phyloP scores from a whole-genome alignment of 768 basidiomycete genomes.

The Lepiota brunneoincarnata region DNA sequence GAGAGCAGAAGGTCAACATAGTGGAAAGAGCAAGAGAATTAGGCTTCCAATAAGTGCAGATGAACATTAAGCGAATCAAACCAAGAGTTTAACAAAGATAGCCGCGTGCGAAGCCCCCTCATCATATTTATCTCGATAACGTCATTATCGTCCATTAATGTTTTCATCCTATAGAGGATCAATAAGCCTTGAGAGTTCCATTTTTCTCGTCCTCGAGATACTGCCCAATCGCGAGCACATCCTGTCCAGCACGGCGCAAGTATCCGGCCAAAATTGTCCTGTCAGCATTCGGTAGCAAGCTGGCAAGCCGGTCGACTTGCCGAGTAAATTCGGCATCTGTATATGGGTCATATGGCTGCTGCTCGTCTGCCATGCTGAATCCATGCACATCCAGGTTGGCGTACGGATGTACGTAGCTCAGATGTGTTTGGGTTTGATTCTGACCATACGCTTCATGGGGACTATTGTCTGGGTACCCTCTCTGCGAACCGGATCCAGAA shows the following conservation, averaged over 20 bases:
- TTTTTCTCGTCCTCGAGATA: conserved; percentile 85
- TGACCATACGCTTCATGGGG: conserved; percentile 13
- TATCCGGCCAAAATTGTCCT: conserved; percentile 66
- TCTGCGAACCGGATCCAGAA: neutral
- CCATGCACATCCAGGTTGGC: too few relatives aligned
- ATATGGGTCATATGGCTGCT: conserved; percentile 21
- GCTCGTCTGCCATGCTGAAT: too few relatives aligned
- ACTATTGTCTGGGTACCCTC: too few relatives aligned
- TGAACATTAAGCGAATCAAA: neutral
- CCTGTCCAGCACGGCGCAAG: conserved; percentile 70
- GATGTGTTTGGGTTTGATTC: neutral
- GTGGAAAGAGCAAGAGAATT: neutral
- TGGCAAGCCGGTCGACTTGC: conserved; percentile 70
- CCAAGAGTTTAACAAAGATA: conserved; percentile 7
- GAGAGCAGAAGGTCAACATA: neutral
- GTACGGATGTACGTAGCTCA: neutral
- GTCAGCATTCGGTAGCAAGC: conserved; percentile 73
- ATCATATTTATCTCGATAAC: neutral
- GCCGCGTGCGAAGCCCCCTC: too few relatives aligned
- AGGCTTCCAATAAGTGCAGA: neutral
- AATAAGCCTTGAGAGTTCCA: conserved; percentile 43
- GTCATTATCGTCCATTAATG: too few relatives aligned
- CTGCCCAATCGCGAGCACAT: conserved; percentile 83
- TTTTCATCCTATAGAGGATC: conserved; percentile 14
- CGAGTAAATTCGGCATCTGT: conserved; percentile 54